Base-by-base conservation (phyloP, 495 filamentous ascomycete genomes). In the Lichenothelia convexa region DNA sequence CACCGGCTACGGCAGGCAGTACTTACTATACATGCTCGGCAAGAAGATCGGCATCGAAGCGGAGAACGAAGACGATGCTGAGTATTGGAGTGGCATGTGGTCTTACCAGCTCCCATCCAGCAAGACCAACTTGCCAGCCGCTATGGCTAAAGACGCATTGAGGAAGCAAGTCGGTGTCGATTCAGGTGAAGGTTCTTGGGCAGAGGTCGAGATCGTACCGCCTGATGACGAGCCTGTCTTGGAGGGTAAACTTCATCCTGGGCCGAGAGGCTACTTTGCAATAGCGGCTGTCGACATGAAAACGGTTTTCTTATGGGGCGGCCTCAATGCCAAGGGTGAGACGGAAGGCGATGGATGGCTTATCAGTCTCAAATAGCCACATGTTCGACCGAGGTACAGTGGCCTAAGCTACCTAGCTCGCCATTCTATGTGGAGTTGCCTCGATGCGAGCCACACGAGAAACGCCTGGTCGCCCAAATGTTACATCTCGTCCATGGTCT, bases 11-110 rank as follows among this genome's bases (percentile, higher is more conserved):
- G 68, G 67, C 8, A 52, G 68, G 6, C 46, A 58, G 13, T 72
- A 68, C 42, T 55, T 72, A 5, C 43, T 68, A 0, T 70, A 67
- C 48, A 52, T 70, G 45, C 55, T 71, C 20, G 67, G 67, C 18
- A 51, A 48, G 34, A 40, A 36, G 27, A 31, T 21, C 27, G 26
- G 23, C 18, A 11, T 27, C 13, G 15, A 23, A 15, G 34, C 4
- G 38, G 45, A 37, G 22, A n/a, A n/a, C n/a, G n/a, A n/a, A n/a
- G n/a, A n/a, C n/a, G 41, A 44, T 29, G 26, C 19, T 16, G 45
- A n/a, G 9, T 57, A 47, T 45, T 49, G 45, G 43, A 54, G 49
- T 34, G 67, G 68, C 35, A 55, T 64, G 13, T 70, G 62, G 64
- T 56, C 62, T 4, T 61, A 68, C 36, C 68, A 70, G 42, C 43